phyloP scores from a whole-genome alignment of 2,329 filamentous ascomycete genomes.

The Verticillium albo-atrum region DNA sequence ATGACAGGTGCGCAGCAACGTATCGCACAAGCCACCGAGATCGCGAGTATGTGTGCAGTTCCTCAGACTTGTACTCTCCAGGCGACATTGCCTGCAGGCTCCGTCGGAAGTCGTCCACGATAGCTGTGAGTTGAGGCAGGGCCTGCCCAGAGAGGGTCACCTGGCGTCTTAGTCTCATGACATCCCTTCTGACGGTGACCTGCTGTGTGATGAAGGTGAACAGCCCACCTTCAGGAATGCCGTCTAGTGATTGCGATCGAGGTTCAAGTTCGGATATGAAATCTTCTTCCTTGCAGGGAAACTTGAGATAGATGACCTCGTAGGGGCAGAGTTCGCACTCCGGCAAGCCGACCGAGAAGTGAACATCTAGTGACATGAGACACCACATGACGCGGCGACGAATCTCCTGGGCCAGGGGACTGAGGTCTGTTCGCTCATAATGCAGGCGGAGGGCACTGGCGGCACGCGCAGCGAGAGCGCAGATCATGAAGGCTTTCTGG shows the following conservation, averaged over 20 bases:
- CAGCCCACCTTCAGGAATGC: conserved; percentile 8
- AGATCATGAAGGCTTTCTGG: conserved; percentile 38
- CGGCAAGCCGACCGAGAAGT: conserved; percentile 36
- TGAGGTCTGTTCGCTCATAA: conserved; percentile 34
- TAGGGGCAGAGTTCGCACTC: conserved; percentile 40
- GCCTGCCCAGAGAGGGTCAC: conserved; percentile 1
- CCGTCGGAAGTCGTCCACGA: conserved; percentile 10
- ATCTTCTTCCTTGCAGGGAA: conserved; percentile 38
- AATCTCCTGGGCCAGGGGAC: conserved; percentile 35
- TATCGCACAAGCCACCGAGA: conserved; percentile 14
- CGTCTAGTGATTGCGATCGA: conserved; percentile 1
- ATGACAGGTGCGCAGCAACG: conserved; percentile 16
- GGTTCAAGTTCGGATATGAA: conserved; percentile 18
- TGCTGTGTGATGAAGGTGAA: conserved; percentile 11
- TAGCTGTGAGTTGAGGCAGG: conserved; percentile 4
- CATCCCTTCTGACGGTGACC: conserved; percentile 14
- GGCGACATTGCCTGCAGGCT: conserved; percentile 3
- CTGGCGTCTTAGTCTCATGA: conserved; percentile 15
- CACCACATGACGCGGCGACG: conserved; percentile 39
- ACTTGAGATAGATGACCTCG: conserved; percentile 34
- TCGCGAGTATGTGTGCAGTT: conserved; percentile 2
- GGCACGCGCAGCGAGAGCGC: conserved; percentile 36
- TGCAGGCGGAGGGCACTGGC: conserved; percentile 38
- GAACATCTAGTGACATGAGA: conserved; percentile 36
- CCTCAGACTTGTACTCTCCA: conserved; percentile 1